A percentile compares a stretch with the other conserved stretches of the same genome.
phyloP scores from a whole-genome alignment of 2,329 filamentous ascomycete genomes.

The Aspergillus eucalypticola region DNA sequence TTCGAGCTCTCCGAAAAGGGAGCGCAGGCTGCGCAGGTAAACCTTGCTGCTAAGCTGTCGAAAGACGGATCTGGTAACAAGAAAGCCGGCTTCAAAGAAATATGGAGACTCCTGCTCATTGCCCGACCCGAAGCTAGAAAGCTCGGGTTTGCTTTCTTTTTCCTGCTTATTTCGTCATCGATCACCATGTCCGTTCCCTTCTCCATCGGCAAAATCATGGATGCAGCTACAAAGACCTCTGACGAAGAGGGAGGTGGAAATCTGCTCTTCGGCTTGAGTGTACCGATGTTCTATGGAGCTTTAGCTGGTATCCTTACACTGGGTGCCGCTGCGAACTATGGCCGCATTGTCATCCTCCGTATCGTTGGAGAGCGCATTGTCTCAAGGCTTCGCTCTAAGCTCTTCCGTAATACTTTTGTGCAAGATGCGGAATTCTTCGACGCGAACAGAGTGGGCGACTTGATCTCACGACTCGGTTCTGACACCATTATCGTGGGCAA shows the following conservation, averaged over 20 bases:
- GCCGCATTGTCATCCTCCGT: constrained; percentile 85
- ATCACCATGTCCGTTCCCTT: constrained; percentile 97
- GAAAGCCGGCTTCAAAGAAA: constrained; percentile 68
- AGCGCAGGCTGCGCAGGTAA: constrained; percentile 81
- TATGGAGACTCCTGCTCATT: constrained; percentile 85
- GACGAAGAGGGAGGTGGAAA: constrained; percentile 56
- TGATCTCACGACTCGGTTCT: constrained; percentile 92
- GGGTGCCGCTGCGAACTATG: constrained; percentile 89
- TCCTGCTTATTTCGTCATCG: constrained; percentile 83
- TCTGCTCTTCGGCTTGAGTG: constrained; percentile 77
- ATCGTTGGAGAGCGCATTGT: constrained; percentile 96
- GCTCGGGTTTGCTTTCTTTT: constrained; percentile 75
- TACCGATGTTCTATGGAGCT: constrained; percentile 84
- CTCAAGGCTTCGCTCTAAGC: constrained; percentile 79
- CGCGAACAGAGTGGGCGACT: constrained; percentile 91
- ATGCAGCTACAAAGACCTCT: constrained; percentile 76
- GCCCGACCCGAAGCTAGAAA: constrained; percentile 80
- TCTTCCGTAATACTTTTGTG: constrained; percentile 90
- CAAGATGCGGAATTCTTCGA: constrained; percentile 99
- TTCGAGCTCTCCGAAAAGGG: constrained; percentile 81
- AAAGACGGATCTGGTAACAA: constrained; percentile 67
- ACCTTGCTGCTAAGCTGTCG: constrained; percentile 81
- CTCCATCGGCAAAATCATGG: constrained; percentile 92
- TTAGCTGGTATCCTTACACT: constrained; percentile 75
- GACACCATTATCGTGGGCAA: constrained; percentile 98